Conservation (phyloP, 257 asterid species). For the Voacanga thouarsii region DNA sequence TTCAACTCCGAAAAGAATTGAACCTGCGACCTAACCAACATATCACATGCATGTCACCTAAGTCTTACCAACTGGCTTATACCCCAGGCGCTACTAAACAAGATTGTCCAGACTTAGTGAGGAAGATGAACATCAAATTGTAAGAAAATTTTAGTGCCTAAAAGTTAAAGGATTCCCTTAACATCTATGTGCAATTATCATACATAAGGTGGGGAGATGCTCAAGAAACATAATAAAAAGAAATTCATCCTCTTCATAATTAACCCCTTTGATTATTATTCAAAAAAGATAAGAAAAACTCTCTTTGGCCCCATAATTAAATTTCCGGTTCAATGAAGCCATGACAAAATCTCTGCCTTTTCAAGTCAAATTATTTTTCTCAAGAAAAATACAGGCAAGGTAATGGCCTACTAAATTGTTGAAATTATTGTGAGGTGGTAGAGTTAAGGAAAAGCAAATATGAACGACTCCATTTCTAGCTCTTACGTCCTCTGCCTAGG, state of each 20-base stretch:
- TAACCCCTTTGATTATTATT: background rate
- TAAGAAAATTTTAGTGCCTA: too few species aligned
- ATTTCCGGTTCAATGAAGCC: constrained; percentile 9
- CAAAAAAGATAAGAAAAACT: background rate
- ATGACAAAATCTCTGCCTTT: background rate
- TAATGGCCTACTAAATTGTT: constrained; percentile 15
- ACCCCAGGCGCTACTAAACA: too few species aligned
- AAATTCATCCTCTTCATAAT: background rate
- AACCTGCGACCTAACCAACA: too few species aligned
- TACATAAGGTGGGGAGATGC: background rate
- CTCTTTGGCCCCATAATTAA: background rate
- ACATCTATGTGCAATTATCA: background rate
- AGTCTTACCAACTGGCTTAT: too few species aligned
- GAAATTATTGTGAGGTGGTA: constrained; percentile 12
- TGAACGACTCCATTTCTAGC: constrained; percentile 14
- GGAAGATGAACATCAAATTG: too few species aligned
- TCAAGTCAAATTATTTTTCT: background rate
- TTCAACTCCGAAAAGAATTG: too few species aligned
- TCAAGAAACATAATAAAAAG: background rate
- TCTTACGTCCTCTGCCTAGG: constrained; percentile 9
- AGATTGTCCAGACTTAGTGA: too few species aligned
- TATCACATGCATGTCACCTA: too few species aligned
- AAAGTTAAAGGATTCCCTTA: too few species aligned
- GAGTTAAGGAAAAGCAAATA: constrained; percentile 20
- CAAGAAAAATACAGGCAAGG: constrained; percentile 15